Conservation (phyloP, 306 rosid species). For the Vachellia pachyceras region DNA sequence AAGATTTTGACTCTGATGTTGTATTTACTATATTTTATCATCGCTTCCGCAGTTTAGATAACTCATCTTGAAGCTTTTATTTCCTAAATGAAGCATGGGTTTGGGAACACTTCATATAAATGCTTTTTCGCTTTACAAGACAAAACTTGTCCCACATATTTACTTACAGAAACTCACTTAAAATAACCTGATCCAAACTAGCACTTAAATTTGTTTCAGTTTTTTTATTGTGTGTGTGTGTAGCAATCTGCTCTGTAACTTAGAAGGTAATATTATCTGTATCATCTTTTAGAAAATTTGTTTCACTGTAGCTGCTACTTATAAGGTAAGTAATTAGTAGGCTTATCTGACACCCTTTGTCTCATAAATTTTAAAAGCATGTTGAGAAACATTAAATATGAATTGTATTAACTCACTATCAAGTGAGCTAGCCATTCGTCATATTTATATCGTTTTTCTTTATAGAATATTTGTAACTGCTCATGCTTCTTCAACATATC, state of each 20-base stretch:
- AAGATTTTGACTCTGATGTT: neutral
- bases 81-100: neutral
- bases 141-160: too few relatives aligned
- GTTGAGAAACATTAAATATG: constrained; percentile 14
- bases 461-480: neutral
- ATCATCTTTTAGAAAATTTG: neutral
- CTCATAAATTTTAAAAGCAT: neutral
- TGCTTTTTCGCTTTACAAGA: too few relatives aligned
- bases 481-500: neutral
- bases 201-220: too few relatives aligned
- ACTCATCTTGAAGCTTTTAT: constrained; percentile 17
- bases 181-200: too few relatives aligned
- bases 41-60: neutral
- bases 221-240: neutral
- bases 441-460: neutral
- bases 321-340: neutral
- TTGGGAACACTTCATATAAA: too few relatives aligned
- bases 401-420: neutral
- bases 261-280: neutral
- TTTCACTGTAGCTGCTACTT: neutral
- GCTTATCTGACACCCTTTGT: neutral
- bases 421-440: neutral
- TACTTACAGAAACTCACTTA: too few relatives aligned
- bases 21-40: neutral
- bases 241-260: neutral